phyloP scores from a whole-genome alignment of 2,329 filamentous ascomycete genomes.

The Chaetomium sp. region DNA sequence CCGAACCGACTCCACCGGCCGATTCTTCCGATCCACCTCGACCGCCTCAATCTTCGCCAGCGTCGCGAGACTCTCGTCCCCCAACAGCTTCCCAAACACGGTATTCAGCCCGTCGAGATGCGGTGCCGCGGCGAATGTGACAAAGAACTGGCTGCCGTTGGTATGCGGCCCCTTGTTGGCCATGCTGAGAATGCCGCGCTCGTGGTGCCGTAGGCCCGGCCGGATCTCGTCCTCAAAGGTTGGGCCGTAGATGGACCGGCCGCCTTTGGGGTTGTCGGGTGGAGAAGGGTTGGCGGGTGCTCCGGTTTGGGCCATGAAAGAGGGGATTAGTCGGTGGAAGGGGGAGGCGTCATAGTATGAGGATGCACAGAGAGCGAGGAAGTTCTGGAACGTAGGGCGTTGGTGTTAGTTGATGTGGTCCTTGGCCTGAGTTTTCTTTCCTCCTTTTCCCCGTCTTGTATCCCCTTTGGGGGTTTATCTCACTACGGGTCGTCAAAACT shows the following conservation, averaged over 20 bases:
- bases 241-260: conserved; percentile 65
- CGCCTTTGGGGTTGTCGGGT: conserved; percentile 58
- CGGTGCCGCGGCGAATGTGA: conserved; percentile 68
- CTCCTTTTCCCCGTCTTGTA: too few species aligned
- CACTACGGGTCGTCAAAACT: conserved; percentile 16
- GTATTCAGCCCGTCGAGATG: conserved; percentile 82
- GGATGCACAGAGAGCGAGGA: conserved; percentile 78
- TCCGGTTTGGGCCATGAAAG: conserved; percentile 76
- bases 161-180: conserved; percentile 69
- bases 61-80: conserved; percentile 57
- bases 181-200: conserved; percentile 67
- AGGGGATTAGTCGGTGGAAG: conserved; percentile 73
- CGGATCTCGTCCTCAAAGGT: conserved; percentile 77
- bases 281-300: conserved; percentile 48
- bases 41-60: conserved; percentile 65
- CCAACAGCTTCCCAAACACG: conserved; percentile 69
- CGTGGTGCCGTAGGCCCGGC: conserved; percentile 60
- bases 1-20: conserved; percentile 50
- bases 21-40: conserved; percentile 70
- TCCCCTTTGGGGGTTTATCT: too few species aligned
- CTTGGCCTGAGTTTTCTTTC: neutral
- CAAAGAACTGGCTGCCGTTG: conserved; percentile 76
- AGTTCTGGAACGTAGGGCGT: conserved; percentile 56
- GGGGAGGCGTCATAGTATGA: conserved; percentile 68
- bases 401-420: conserved; percentile 11